Percentiles rank a stretch among this genome's conserved stretches.
These are phyloP conservation scores for Tuber borchii DNA, from an alignment of 495 filamentous ascomycete species.

Conservation along the genomic window DNA sequence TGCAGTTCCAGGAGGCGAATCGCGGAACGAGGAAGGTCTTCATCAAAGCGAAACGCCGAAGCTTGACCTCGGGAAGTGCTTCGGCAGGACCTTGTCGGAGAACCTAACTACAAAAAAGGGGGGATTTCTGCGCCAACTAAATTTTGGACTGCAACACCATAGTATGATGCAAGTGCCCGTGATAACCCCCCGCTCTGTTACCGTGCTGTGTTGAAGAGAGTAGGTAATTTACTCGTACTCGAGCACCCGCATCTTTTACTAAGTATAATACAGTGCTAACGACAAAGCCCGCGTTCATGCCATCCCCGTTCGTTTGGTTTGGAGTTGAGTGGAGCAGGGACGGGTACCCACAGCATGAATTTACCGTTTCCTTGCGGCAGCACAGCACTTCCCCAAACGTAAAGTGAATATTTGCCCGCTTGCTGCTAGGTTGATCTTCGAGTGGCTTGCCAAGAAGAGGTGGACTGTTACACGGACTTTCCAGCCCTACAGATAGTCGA, in stretches of 20 bases:
- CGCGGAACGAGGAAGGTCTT: background rate
- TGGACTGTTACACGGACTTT: background rate
- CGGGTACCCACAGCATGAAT: background rate
- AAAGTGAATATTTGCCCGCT: background rate
- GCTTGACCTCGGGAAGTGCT: slow-evolving; percentile 1
- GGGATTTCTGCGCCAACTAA: background rate
- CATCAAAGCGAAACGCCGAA: background rate
- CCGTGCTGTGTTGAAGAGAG: background rate
- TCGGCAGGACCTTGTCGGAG: background rate
- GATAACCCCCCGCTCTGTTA: background rate
- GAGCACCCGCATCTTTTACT: background rate
- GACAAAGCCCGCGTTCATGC: background rate
- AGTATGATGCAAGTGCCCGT: background rate
- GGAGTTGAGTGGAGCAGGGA: background rate
- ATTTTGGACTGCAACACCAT: background rate
- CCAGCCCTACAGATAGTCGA: background rate
- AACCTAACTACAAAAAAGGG: background rate
- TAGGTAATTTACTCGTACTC: background rate
- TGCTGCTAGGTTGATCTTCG: background rate
- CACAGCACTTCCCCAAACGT: background rate
- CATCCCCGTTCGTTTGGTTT: background rate
- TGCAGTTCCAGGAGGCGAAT: background rate
- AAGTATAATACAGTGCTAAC: background rate
- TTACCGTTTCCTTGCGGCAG: background rate
- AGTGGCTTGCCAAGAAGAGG: background rate